Evolutionary conservation across 169 alveolate species (phyloP).

Genomic region (Plasmodium adleri): DNA sequence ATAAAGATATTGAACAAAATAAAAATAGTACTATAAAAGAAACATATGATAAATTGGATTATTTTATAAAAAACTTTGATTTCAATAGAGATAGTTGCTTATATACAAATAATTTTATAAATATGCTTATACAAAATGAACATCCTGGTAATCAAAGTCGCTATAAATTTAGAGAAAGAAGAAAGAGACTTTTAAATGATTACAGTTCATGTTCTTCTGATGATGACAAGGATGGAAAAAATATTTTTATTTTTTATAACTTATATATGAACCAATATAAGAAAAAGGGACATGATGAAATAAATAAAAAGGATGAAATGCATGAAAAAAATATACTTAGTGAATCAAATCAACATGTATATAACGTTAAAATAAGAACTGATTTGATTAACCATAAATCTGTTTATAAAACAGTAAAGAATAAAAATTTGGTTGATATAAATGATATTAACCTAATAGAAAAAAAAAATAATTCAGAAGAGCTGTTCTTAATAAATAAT

Average conservation of each 20-base stretch:
- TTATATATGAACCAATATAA: constrained; percentile 56
- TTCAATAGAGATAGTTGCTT: constrained; percentile 32
- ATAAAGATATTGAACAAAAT: constrained; percentile 14
- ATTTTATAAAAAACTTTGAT: constrained; percentile 28
- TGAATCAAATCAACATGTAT: too few relatives aligned
- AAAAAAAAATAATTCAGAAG: too few relatives aligned
- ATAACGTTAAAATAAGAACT: too few relatives aligned
- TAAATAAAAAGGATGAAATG: too few relatives aligned
- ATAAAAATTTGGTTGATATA: too few relatives aligned
- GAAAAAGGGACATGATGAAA: background rate
- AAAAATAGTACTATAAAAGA: background rate
- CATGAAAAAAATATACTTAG: too few relatives aligned
- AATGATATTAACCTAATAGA: too few relatives aligned
- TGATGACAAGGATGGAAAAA: constrained; percentile 30
- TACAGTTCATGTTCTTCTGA: constrained; percentile 41
- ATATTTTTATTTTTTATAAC: constrained; percentile 58
- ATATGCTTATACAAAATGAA: constrained; percentile 27
- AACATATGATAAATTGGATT: constrained; percentile 20
- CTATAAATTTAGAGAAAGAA: constrained; percentile 64
- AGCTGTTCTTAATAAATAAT: too few relatives aligned
- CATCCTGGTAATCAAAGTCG: background rate
- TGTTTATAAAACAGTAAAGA: too few relatives aligned
- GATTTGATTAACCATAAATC: too few relatives aligned
- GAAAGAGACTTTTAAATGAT: constrained; percentile 49
- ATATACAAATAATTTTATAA: constrained; percentile 56